phyloP scores from a whole-genome alignment of 768 basidiomycete species.

The Tylopilus sp. region DNA sequence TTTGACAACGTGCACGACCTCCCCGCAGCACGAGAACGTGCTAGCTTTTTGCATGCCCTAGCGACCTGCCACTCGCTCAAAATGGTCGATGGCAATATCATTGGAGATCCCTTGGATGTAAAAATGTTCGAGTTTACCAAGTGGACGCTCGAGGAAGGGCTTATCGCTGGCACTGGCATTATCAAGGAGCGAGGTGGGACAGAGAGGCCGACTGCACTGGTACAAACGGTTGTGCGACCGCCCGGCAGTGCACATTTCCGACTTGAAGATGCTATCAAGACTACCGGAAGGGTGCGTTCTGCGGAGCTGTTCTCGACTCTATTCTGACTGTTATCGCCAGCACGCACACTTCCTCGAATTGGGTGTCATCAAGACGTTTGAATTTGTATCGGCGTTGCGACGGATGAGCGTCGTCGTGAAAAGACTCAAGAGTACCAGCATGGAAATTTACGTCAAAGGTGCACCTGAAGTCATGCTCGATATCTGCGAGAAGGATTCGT shows the following conservation, averaged over 20 bases:
- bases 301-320: not conserved
- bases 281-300: slow-evolving; percentile 64
- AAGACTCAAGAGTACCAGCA: slow-evolving; percentile 85
- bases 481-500: slow-evolving; percentile 89
- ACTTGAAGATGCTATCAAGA: slow-evolving; percentile 90
- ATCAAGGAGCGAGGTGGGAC: slow-evolving; percentile 62
- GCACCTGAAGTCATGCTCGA: slow-evolving; percentile 97
- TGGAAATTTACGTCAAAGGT: slow-evolving; percentile 99
- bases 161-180: slow-evolving; percentile 61
- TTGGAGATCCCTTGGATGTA: slow-evolving; percentile 94
- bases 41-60: slow-evolving; percentile 86
- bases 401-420: slow-evolving; percentile 99
- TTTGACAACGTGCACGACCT: slow-evolving; percentile 84
- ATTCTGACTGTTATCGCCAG: slow-evolving; percentile 37
- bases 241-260: slow-evolving; percentile 90
- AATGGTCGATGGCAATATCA: slow-evolving; percentile 78
- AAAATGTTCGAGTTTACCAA: slow-evolving; percentile 98
- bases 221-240: slow-evolving; percentile 94
- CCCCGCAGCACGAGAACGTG: slow-evolving; percentile 65
- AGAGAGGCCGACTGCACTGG: slow-evolving; percentile 79
- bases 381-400: slow-evolving; percentile 90
- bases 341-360: slow-evolving; percentile 96
- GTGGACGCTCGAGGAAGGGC: slow-evolving; percentile 95
- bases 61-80: slow-evolving; percentile 97
- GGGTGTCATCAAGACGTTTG: slow-evolving; percentile 93